These are phyloP conservation scores for Melaleuca quinquenervia DNA, from an alignment of 345 rosid genomes.

Conservation along the genomic window DNA sequence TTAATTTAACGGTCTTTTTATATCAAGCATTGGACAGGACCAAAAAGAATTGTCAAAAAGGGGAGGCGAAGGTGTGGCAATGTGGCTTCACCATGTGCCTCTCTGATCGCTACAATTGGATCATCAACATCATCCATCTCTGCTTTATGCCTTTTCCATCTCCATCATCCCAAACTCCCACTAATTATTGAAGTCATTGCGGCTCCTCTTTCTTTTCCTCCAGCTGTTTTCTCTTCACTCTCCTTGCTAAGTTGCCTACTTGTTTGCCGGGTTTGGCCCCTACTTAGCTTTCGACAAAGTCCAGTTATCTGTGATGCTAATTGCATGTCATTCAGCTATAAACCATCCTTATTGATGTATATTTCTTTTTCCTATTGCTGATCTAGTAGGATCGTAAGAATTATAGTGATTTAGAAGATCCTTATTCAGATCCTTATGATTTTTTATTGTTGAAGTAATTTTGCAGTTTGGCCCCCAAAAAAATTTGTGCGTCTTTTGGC, in stretches of 20 bases:
- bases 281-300: neutral
- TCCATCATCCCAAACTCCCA: constrained; percentile 11
- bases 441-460: neutral
- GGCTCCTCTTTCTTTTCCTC: neutral
- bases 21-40: constrained; percentile 3
- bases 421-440: neutral
- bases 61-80: constrained; percentile 3
- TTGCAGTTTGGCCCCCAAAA: neutral
- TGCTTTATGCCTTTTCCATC: constrained; percentile 21
- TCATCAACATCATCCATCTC: constrained; percentile 37
- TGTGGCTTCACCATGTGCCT: constrained; percentile 47
- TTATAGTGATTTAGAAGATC: neutral
- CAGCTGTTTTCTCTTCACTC: constrained; percentile 18
- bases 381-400: neutral
- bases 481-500: constrained; percentile 4
- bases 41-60: neutral
- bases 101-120: constrained; percentile 29
- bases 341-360: neutral
- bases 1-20: neutral
- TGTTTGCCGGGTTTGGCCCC: neutral
- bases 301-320: neutral
- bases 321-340: neutral
- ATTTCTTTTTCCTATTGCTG: neutral
- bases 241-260: neutral
- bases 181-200: constrained; percentile 26